Percentiles rank a stretch among this genome's conserved stretches.
These are phyloP conservation scores for Pisolithus microcarpus DNA, from an alignment of 768 basidiomycete species.

Conservation along the genomic window DNA sequence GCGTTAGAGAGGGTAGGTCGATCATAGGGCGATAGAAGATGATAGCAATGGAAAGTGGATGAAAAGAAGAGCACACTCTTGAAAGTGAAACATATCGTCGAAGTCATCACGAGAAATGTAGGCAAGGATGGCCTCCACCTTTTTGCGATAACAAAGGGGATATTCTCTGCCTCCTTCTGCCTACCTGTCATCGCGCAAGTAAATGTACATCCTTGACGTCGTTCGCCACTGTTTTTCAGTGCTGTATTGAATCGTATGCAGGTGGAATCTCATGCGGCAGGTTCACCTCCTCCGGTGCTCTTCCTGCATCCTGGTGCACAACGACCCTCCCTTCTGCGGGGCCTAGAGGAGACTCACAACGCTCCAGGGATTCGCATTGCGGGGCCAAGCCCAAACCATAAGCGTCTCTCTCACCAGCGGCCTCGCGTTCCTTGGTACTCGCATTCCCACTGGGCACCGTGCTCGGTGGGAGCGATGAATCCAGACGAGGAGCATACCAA, in stretches of 20 bases:
- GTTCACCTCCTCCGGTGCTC: slow-evolving; percentile 15
- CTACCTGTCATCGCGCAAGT: too few relatives aligned
- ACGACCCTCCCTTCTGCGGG: slow-evolving; percentile 9
- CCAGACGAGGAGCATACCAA: slow-evolving; percentile 12
- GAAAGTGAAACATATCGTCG: too few relatives aligned
- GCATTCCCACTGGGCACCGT: slow-evolving; percentile 15
- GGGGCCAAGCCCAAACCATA: slow-evolving; percentile 13
- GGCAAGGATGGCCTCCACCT: too few relatives aligned
- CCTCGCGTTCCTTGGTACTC: slow-evolving; percentile 22
- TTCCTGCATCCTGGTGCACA: slow-evolving; percentile 22
- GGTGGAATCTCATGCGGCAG: slow-evolving; percentile 23
- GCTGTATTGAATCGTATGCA: slow-evolving; percentile 22
- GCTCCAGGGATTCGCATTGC: slow-evolving; percentile 4
- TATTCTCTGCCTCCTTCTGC: too few relatives aligned
- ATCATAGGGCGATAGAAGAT: too few relatives aligned
- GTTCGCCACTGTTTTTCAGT: neutral
- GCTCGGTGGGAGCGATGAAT: slow-evolving; percentile 17
- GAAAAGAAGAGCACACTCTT: too few relatives aligned
- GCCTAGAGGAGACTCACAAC: neutral
- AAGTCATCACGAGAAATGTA: too few relatives aligned
- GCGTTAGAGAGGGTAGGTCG: too few relatives aligned
- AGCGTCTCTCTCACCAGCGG: slow-evolving; percentile 10
- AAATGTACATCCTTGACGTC: too few relatives aligned
- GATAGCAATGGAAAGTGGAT: too few relatives aligned
- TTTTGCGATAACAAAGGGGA: too few relatives aligned